These are phyloP conservation scores for Metschnikowia chrysomelidarum DNA, from an alignment of 805 yeast genomes.

Conservation along the genomic window DNA sequence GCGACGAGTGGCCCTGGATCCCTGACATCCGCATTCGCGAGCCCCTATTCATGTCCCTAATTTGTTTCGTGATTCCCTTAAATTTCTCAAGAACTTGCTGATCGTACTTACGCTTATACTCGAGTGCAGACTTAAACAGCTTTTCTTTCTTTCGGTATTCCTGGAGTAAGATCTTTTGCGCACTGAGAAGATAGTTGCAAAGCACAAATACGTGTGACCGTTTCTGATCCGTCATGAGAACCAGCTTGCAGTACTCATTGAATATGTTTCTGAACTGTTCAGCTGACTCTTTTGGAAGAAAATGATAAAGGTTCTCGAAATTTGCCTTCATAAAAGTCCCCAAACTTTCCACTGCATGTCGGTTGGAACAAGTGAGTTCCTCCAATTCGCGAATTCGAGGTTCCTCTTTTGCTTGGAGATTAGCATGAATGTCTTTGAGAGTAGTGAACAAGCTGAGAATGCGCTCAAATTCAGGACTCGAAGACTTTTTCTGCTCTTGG, in stretches of 20 bases:
- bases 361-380: slow-evolving; percentile 9
- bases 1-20: slow-evolving; percentile 13
- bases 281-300: slow-evolving; percentile 14
- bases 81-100: slow-evolving; percentile 15
- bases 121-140: slow-evolving; percentile 13
- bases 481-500: slow-evolving; percentile 1
- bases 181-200: slow-evolving; percentile 11
- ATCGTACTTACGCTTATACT: slow-evolving; percentile 14
- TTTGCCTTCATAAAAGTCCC: slow-evolving; percentile 10
- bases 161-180: slow-evolving; percentile 11
- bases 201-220: slow-evolving; percentile 7
- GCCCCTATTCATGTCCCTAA: slow-evolving; percentile 10
- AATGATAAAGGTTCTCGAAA: slow-evolving; percentile 12
- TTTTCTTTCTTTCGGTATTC: slow-evolving; percentile 14
- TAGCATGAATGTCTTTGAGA: slow-evolving; percentile 1
- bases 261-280: slow-evolving; percentile 12
- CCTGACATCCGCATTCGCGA: slow-evolving; percentile 6
- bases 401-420: not conserved
- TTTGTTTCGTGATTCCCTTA: slow-evolving; percentile 10
- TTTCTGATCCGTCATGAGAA: slow-evolving; percentile 4
- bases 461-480: slow-evolving; percentile 2
- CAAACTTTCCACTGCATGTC: slow-evolving; percentile 9
- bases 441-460: not conserved
- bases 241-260: slow-evolving; percentile 8
- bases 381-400: slow-evolving; percentile 1